A percentile compares a stretch with the other conserved stretches of the same genome.
Conservation (phyloP, 352 stramenopile genomes). For the Aphanomyces cochlioides region DNA sequence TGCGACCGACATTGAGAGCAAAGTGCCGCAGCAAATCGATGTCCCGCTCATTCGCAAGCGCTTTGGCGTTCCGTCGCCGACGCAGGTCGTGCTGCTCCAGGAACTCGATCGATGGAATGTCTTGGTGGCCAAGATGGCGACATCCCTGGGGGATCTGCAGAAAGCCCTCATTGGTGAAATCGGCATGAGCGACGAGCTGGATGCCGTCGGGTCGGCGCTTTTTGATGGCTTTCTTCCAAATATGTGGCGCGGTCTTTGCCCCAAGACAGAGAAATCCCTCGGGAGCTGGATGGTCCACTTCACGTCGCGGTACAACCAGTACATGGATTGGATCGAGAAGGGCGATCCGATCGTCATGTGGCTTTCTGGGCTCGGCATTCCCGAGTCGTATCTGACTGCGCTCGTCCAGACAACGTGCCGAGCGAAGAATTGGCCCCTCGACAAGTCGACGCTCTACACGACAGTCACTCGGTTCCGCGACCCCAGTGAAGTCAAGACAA, state of each 20-base stretch:
- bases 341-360: constrained; percentile 91
- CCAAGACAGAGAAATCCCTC: constrained; percentile 93
- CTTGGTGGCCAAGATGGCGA: constrained; percentile 79
- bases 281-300: constrained; percentile 96
- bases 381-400: constrained; percentile 94
- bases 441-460: constrained; percentile 94
- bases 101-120: constrained; percentile 95
- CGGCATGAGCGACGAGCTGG: constrained; percentile 94
- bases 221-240: constrained; percentile 93
- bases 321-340: constrained; percentile 86
- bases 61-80: constrained; percentile 75
- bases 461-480: constrained; percentile 83
- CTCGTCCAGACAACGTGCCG: constrained; percentile 94
- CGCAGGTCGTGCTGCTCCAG: constrained; percentile 91
- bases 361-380: constrained; percentile 92
- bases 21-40: constrained; percentile 86
- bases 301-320: constrained; percentile 81
- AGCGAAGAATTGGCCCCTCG: constrained; percentile 91
- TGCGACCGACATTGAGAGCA: constrained; percentile 87
- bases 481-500: constrained; percentile 52
- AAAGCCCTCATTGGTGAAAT: constrained; percentile 93
- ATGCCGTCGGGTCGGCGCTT: constrained; percentile 86
- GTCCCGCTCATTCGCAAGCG: constrained; percentile 85
- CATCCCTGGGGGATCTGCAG: constrained; percentile 85
- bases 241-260: constrained; percentile 87